These are phyloP conservation scores for Protea cynaroides DNA, from an alignment of 164 flowering plant species.

Conservation along the genomic window DNA sequence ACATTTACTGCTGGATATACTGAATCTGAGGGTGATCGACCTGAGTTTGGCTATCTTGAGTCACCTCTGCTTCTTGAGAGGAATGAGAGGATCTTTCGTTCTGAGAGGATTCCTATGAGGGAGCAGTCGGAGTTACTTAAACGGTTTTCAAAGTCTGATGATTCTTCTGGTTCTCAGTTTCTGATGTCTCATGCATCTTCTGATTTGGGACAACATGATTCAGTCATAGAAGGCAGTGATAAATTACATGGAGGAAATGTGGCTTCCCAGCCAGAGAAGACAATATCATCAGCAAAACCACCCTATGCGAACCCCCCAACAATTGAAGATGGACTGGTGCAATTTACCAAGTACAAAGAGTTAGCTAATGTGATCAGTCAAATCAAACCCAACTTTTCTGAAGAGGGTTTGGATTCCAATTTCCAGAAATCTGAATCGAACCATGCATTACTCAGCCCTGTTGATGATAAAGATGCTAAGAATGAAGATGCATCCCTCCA, in stretches of 20 bases:
- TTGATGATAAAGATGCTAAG: conserved; percentile 12
- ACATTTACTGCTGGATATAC: conserved; percentile 24
- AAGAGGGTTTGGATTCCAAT: conserved; percentile 19
- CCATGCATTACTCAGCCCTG: conserved; percentile 4
- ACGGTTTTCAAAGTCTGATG: conserved; percentile 78
- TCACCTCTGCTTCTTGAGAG: conserved; percentile 44
- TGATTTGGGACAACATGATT: conserved; percentile 28
- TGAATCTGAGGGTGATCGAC: conserved; percentile 36
- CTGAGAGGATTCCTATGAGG: conserved; percentile 57
- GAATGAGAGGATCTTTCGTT: conserved; percentile 50
- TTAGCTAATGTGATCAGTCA: conserved; percentile 24
- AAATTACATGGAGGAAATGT: conserved; percentile 24
- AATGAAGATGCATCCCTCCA: conserved; percentile 2
- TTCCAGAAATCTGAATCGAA: conserved; percentile 21
- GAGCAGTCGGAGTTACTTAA: conserved; percentile 52
- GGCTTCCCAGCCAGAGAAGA: conserved; percentile 20
- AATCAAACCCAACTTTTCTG: conserved; percentile 10
- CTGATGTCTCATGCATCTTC: conserved; percentile 36
- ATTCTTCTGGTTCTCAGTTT: conserved; percentile 55
- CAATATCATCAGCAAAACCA: conserved; percentile 22
- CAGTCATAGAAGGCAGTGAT: conserved; percentile 36
- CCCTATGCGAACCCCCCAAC: conserved; percentile 23
- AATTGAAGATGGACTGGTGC: conserved; percentile 30
- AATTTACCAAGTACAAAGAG: conserved; percentile 31
- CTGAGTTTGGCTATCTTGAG: conserved; percentile 39